Evolutionary conservation across 805 yeast genomes (phyloP).

Genomic region (Cyberlindnera xishuangbannaensis): DNA sequence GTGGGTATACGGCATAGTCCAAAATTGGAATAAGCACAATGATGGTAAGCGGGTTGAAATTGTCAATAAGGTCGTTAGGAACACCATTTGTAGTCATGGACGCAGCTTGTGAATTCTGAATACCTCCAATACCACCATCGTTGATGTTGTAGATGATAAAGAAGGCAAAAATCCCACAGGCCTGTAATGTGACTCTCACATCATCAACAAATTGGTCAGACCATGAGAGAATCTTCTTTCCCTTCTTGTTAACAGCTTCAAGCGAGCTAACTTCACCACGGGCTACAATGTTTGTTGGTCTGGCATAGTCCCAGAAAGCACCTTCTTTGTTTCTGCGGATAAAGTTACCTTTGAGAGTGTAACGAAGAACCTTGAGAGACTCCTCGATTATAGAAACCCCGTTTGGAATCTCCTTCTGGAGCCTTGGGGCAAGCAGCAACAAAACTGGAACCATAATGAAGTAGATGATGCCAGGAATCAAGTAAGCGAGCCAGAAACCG

Average conservation of each 20-base stretch:
- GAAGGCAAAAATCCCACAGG: constrained; percentile 68
- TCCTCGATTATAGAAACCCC: constrained; percentile 39
- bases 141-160: constrained; percentile 73
- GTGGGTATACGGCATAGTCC: constrained; percentile 55
- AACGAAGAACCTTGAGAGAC: constrained; percentile 34
- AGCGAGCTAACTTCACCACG: constrained; percentile 26
- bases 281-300: constrained; percentile 48
- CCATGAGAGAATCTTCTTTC: constrained; percentile 39
- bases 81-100: constrained; percentile 69
- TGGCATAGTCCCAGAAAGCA: constrained; percentile 49
- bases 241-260: constrained; percentile 20
- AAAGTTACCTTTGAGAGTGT: constrained; percentile 38
- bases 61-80: constrained; percentile 76
- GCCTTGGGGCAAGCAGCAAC: constrained; percentile 24
- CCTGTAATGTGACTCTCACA: constrained; percentile 55
- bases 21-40: constrained; percentile 72
- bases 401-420: constrained; percentile 25
- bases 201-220: constrained; percentile 68
- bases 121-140: constrained; percentile 54
- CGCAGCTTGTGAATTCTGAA: constrained; percentile 49
- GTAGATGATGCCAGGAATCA: constrained; percentile 61
- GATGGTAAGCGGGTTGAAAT: constrained; percentile 68
- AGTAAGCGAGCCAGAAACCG: constrained; percentile 72
- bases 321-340: constrained; percentile 34
- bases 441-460: constrained; percentile 46